These are phyloP conservation scores for Aspergillus haitiensis DNA, from an alignment of 495 filamentous ascomycete species.

Conservation along the genomic window DNA sequence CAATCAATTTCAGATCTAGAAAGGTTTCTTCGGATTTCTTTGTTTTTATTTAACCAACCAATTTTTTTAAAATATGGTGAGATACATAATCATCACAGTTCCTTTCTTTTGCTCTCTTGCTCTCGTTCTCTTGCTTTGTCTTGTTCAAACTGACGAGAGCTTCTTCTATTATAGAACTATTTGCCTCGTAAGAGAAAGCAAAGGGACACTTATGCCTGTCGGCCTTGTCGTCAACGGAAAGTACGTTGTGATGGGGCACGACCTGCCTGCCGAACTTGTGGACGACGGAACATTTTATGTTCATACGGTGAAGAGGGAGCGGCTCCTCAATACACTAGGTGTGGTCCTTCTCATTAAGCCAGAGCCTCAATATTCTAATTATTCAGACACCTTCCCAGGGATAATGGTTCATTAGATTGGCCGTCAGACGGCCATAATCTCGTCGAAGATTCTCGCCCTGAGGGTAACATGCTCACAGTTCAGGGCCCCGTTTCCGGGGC, in stretches of 20 bases:
- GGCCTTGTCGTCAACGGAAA: conserved; percentile 1
- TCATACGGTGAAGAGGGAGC: neutral
- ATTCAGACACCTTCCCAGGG: neutral
- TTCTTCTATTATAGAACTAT: neutral
- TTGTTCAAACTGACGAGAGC: neutral
- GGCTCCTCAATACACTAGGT: neutral
- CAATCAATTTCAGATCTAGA: too few relatives aligned
- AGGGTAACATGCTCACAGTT: neutral
- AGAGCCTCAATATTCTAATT: neutral
- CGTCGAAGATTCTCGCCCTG: neutral
- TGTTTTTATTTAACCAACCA: too few relatives aligned
- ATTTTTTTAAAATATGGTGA: neutral
- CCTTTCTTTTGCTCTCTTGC: too few relatives aligned
- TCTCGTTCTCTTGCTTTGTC: too few relatives aligned
- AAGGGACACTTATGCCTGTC: neutral
- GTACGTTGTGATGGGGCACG: neutral
- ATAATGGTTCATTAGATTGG: neutral
- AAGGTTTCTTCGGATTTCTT: too few relatives aligned
- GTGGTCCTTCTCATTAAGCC: neutral
- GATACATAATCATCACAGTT: too few relatives aligned
- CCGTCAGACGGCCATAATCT: neutral
- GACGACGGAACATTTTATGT: neutral
- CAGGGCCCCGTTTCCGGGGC: neutral
- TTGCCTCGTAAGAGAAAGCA: neutral
- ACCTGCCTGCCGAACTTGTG: neutral